phyloP scores from a whole-genome alignment of 371 early-diverging fungal genomes.

The Encephalitozoon hellem region DNA sequence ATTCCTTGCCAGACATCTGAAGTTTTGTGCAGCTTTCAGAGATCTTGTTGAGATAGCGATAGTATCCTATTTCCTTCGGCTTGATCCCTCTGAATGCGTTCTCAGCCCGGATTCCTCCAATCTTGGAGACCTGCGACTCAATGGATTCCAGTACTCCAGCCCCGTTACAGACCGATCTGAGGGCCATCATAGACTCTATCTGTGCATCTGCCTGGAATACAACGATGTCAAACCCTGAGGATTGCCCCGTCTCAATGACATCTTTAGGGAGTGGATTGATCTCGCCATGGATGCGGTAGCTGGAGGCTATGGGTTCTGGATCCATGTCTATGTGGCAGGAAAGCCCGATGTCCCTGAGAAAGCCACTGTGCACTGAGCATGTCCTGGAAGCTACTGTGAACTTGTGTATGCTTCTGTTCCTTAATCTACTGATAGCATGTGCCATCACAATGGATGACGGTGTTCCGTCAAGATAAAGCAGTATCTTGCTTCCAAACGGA shows the following conservation, averaged over 20 bases:
- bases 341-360: background rate
- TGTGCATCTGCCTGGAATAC: slow-evolving; percentile 2
- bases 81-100: slow-evolving; percentile 1
- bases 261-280: background rate
- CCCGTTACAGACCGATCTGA: slow-evolving; percentile 12
- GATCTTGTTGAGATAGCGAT: slow-evolving; percentile 15
- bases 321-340: background rate
- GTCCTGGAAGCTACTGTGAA: background rate
- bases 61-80: slow-evolving; percentile 25
- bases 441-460: background rate
- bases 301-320: background rate
- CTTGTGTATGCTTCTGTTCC: slow-evolving; percentile 16
- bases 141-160: background rate
- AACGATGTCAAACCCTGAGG: background rate
- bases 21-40: background rate
- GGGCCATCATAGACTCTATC: background rate
- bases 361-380: background rate
- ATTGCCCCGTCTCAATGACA: background rate
- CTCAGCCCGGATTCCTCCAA: background rate
- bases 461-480: slow-evolving; percentile 19
- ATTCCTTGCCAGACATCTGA: background rate
- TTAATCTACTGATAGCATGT: slow-evolving; percentile 7
- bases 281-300: background rate
- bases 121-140: background rate
- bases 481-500: slow-evolving; percentile 14